Conservation (phyloP, 2,329 filamentous ascomycete genomes). For the Beauveria asiatica region DNA sequence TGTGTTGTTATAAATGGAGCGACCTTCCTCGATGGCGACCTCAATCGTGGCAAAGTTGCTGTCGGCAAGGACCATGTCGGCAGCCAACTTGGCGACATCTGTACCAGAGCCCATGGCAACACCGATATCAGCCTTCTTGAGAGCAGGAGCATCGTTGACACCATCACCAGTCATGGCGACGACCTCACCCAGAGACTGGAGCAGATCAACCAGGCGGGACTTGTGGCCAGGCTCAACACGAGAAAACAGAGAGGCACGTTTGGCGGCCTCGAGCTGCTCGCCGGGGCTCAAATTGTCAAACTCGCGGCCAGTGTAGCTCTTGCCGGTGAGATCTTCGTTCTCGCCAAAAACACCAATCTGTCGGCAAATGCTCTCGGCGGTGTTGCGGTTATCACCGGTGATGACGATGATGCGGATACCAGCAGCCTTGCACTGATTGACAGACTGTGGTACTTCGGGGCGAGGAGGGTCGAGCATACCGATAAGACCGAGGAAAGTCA, state of each 20-base stretch:
- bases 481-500: constrained; percentile 89
- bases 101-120: constrained; percentile 98
- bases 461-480: constrained; percentile 96
- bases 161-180: constrained; percentile 99
- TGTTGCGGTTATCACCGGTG: constrained; percentile 96
- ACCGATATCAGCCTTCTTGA: constrained; percentile 98
- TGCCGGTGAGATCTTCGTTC: constrained; percentile 75
- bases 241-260: constrained; percentile 84
- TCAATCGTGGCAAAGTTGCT: constrained; percentile 99
- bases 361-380: constrained; percentile 93
- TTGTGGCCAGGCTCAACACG: constrained; percentile 94
- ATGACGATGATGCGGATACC: constrained; percentile 97
- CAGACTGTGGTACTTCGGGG: constrained; percentile 78
- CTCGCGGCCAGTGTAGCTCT: constrained; percentile 91
- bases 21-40: constrained; percentile 89
- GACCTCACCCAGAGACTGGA: constrained; percentile 86
- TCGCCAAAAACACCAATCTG: constrained; percentile 88
- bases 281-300: constrained; percentile 76
- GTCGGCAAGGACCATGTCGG: constrained; percentile 97
- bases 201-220: constrained; percentile 92
- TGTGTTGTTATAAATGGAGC: constrained; percentile 99
- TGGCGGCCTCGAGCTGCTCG: constrained; percentile 77
- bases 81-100: constrained; percentile 90
- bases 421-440: constrained; percentile 81
- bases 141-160: constrained; percentile 92